These are phyloP conservation scores for Alternaria viburni DNA, from an alignment of 2,329 filamentous ascomycete genomes.

Conservation along the genomic window DNA sequence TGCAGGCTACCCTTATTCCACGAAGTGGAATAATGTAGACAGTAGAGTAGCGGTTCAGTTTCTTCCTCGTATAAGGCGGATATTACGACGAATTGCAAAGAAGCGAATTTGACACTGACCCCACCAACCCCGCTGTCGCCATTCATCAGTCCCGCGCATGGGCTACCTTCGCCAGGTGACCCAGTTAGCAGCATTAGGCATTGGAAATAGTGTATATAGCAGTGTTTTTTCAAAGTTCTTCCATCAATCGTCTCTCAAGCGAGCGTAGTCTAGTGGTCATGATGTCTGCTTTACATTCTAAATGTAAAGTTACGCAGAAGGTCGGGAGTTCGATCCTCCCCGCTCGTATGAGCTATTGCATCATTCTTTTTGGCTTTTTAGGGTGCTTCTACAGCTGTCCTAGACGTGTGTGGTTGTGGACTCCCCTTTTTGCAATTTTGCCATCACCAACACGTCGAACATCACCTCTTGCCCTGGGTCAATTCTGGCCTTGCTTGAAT, in stretches of 20 bases:
- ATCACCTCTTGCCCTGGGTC: not conserved
- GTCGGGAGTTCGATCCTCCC: slow-evolving; percentile 48
- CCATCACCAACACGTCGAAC: not conserved
- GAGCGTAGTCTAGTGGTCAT: slow-evolving; percentile 42
- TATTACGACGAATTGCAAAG: not conserved
- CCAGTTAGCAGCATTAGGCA: not conserved
- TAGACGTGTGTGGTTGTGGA: not conserved
- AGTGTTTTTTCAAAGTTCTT: too few species aligned
- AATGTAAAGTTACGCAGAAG: slow-evolving; percentile 42
- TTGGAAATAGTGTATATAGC: too few species aligned
- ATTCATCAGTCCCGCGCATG: not conserved
- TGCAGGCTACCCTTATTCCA: too few species aligned
- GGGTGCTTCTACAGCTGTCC: not conserved
- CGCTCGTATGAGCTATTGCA: slow-evolving; percentile 29
- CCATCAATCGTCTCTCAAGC: slow-evolving; percentile 5
- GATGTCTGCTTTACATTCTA: slow-evolving; percentile 48
- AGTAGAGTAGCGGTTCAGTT: not conserved
- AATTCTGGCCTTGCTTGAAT: not conserved
- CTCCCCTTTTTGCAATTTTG: not conserved
- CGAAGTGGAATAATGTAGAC: not conserved
- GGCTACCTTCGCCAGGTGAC: not conserved
- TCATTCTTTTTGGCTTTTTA: slow-evolving; percentile 26
- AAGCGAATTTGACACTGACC: not conserved
- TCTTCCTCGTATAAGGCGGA: not conserved
- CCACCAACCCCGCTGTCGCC: not conserved